Base-by-base conservation (phyloP, 2,329 filamentous ascomycete species). In the Aspergillus sojae region DNA sequence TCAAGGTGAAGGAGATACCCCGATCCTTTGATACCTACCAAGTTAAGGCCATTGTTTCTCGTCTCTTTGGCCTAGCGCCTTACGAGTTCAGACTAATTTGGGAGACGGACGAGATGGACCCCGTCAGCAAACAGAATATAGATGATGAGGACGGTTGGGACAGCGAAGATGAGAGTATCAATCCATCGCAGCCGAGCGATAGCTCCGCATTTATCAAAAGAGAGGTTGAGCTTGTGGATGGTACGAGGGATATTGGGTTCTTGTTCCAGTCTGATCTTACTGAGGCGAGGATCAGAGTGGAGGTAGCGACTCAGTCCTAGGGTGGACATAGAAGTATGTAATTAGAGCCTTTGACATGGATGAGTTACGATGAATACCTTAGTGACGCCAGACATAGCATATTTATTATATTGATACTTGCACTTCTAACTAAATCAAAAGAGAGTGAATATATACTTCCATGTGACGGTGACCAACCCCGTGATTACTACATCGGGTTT, bases 71-170 rank as follows among this genome's bases (percentile, higher is more conserved):
- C 1, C 69, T 91, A 12, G 78, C 83, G 54, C 91, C 93, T 0
- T 82, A 92, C 66, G 79, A 79, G 48, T 80, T 94, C 64, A 84
- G 83, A 46, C 77, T 98, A 56, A 80, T 95, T 0, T 96, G 92
- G 91, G 93, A 97, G 80, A 97, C 93, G 10, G 92, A 92, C 23
- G 94, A 97, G 77, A 92, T 91, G 88, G 93, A 97, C 76, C 92
- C 92, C 0, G 88, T 93, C 0, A 85, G 85, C 10, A 84, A 86
- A 65, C 86, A 88, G 68, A 84, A 88, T 65, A 84, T 86, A 5
- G 84, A 85, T 34, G 87, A 87, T 50, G 84, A 79, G 32, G 78
- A 74, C 34, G 64, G 61, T 21, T 79, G 80, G 60, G 83, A 82
- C 52, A 82, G 82, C 6, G 80, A 79, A 2, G 78, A 82, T 48